Evolutionary conservation across 2,329 filamentous ascomycete genomes (phyloP).

Genomic region (Aotearoamyces nothofagi): DNA sequence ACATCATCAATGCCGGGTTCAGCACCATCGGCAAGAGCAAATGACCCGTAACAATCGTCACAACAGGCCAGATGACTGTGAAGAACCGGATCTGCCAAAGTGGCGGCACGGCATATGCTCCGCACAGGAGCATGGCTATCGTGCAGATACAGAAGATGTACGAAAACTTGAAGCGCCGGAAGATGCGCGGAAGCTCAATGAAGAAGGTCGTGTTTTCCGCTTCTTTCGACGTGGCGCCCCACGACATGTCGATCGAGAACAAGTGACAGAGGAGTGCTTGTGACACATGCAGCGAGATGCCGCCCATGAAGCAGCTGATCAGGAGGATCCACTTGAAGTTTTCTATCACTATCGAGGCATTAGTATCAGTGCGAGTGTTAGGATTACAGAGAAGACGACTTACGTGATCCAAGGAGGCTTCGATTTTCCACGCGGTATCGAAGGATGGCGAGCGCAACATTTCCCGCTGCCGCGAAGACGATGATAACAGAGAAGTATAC

Average conservation of each 20-base stretch:
- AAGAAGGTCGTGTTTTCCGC: slow-evolving; percentile 72
- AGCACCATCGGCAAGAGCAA: slow-evolving; percentile 57
- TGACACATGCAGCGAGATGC: slow-evolving; percentile 65
- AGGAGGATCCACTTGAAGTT: slow-evolving; percentile 63
- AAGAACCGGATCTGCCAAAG: slow-evolving; percentile 55
- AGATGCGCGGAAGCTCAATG: slow-evolving; percentile 64
- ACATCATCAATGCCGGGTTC: slow-evolving; percentile 69
- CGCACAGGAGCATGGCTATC: neutral
- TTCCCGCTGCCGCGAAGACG: slow-evolving; percentile 63
- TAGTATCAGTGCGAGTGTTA: too few relatives aligned
- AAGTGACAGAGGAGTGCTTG: slow-evolving; percentile 70
- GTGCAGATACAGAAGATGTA: neutral
- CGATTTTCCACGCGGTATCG: slow-evolving; percentile 56
- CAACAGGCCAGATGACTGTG: slow-evolving; percentile 64
- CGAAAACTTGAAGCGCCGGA: slow-evolving; percentile 19
- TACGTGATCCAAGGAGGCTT: slow-evolving; percentile 33
- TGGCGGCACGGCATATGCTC: slow-evolving; percentile 30
- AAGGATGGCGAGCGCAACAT: slow-evolving; percentile 56
- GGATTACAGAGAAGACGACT: too few relatives aligned
- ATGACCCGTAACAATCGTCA: slow-evolving; percentile 53
- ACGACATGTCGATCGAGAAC: slow-evolving; percentile 74
- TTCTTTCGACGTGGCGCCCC: slow-evolving; percentile 77
- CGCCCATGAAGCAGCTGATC: slow-evolving; percentile 70
- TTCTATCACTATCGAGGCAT: too few relatives aligned
- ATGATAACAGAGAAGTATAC: slow-evolving; percentile 71